Conservation (phyloP, 768 basidiomycete species). For the Cyclocybe aegerita region DNA sequence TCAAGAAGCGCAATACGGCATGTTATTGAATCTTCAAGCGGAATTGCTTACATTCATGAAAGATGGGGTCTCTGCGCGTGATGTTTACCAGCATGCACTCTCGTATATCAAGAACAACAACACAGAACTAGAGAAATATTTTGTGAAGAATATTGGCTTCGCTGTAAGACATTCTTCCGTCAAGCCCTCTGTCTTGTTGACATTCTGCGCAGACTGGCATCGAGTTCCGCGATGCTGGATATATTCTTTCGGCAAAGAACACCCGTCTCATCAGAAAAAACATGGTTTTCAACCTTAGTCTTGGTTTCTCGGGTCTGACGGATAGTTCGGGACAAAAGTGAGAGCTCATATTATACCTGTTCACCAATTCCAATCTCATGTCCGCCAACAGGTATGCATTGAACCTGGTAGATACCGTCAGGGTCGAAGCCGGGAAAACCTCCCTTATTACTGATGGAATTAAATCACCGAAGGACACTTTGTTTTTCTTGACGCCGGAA, state of each 20-base stretch:
- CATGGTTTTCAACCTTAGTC: slow-evolving; percentile 83
- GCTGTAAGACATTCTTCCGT: slow-evolving; percentile 52
- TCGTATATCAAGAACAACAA: slow-evolving; percentile 73
- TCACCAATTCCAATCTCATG: neutral
- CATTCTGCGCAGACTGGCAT: slow-evolving; percentile 72
- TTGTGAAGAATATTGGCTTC: slow-evolving; percentile 89
- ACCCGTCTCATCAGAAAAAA: slow-evolving; percentile 63
- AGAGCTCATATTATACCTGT: slow-evolving; percentile 13
- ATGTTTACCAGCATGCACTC: slow-evolving; percentile 78
- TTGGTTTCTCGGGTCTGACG: slow-evolving; percentile 83
- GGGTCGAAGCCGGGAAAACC: slow-evolving; percentile 65
- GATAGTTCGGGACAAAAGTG: slow-evolving; percentile 81
- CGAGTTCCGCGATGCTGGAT: slow-evolving; percentile 90
- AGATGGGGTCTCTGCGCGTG: slow-evolving; percentile 73
- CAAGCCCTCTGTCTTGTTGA: neutral
- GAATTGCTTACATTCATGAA: slow-evolving; percentile 76
- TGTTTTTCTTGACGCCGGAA: slow-evolving; percentile 78
- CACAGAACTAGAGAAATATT: slow-evolving; percentile 78
- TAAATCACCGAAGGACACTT: slow-evolving; percentile 80
- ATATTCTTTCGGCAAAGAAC: slow-evolving; percentile 83
- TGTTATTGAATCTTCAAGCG: slow-evolving; percentile 75
- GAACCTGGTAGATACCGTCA: slow-evolving; percentile 86
- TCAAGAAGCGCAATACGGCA: slow-evolving; percentile 86
- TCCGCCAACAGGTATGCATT: slow-evolving; percentile 68
- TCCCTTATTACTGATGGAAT: slow-evolving; percentile 80